Evolutionary conservation across 2,329 filamentous ascomycete species (phyloP).

Genomic region (Trichoderma semiorbis): DNA sequence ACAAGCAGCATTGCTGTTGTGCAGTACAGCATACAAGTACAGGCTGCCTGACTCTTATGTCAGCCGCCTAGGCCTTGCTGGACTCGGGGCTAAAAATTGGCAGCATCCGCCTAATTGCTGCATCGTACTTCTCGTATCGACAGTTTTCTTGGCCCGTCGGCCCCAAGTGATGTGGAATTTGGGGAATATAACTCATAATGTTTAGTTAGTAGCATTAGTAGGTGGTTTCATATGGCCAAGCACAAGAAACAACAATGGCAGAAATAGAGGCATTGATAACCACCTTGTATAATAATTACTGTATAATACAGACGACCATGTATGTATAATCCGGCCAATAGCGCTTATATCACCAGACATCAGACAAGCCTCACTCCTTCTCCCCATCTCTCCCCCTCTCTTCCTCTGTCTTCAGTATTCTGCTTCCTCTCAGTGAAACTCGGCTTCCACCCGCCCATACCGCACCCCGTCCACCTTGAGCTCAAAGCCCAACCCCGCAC

Average conservation of each 20-base stretch:
- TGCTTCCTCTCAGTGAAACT: conserved; percentile 57
- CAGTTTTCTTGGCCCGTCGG: not conserved
- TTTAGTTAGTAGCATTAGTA: too few relatives aligned
- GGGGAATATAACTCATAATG: not conserved
- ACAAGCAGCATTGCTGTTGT: not conserved
- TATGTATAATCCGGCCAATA: not conserved
- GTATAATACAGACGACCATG: not conserved
- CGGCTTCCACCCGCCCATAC: conserved; percentile 73
- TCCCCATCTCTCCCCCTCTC: not conserved
- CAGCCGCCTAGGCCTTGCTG: not conserved
- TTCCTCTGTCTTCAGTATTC: not conserved
- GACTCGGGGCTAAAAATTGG: not conserved
- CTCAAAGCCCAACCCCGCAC: conserved; percentile 72
- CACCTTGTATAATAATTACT: not conserved
- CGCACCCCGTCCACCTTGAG: conserved; percentile 73
- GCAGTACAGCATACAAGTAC: not conserved
- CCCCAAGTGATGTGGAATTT: not conserved
- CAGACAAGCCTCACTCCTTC: not conserved
- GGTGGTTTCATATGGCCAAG: too few relatives aligned
- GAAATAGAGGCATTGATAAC: not conserved
- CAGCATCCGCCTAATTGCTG: not conserved
- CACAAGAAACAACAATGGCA: not conserved
- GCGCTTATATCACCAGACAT: not conserved
- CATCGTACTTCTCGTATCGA: not conserved
- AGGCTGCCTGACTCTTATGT: not conserved